Conservation (phyloP, 768 basidiomycete species). For the Chalciporus piperatus region DNA sequence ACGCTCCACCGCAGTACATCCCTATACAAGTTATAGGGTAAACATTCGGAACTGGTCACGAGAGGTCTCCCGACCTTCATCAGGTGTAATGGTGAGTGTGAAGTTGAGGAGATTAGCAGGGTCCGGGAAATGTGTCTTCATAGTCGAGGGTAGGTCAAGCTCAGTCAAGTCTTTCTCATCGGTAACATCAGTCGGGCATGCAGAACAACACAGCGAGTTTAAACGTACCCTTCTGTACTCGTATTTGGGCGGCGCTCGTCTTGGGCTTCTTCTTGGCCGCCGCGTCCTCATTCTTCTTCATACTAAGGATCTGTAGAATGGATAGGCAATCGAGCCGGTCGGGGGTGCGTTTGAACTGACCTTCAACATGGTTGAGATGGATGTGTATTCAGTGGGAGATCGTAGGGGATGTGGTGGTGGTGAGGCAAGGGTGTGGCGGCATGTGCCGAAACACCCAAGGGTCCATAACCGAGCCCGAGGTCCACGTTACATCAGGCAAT, state of each 20-base stretch:
- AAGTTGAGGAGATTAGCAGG: slow-evolving; percentile 95
- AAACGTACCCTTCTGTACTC: slow-evolving; percentile 93
- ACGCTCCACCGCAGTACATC: slow-evolving; percentile 96
- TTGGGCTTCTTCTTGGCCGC: slow-evolving; percentile 98
- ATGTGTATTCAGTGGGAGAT: slow-evolving; percentile 4
- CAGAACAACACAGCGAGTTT: background rate
- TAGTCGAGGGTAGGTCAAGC: slow-evolving; percentile 91
- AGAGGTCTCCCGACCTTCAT: slow-evolving; percentile 68
- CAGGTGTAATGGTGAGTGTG: slow-evolving; percentile 89
- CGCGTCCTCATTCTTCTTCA: slow-evolving; percentile 99
- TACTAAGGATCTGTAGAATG: slow-evolving; percentile 83
- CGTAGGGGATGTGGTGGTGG: slow-evolving; percentile 13
- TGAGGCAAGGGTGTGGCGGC: slow-evolving; percentile 26
- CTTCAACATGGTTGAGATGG: slow-evolving; percentile 41
- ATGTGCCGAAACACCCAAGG: slow-evolving; percentile 24
- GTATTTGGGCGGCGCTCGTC: slow-evolving; percentile 96
- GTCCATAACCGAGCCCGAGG: too few relatives aligned
- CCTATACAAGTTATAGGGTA: slow-evolving; percentile 45
- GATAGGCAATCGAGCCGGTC: slow-evolving; percentile 6
- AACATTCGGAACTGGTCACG: slow-evolving; percentile 1
- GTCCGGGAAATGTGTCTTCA: slow-evolving; percentile 94
- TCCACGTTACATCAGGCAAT: background rate
- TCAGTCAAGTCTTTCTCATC: slow-evolving; percentile 80
- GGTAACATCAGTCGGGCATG: slow-evolving; percentile 2
- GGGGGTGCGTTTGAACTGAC: slow-evolving; percentile 18